Conservation (phyloP, 2,329 filamentous ascomycete species). For the Colletotrichum navitas region DNA sequence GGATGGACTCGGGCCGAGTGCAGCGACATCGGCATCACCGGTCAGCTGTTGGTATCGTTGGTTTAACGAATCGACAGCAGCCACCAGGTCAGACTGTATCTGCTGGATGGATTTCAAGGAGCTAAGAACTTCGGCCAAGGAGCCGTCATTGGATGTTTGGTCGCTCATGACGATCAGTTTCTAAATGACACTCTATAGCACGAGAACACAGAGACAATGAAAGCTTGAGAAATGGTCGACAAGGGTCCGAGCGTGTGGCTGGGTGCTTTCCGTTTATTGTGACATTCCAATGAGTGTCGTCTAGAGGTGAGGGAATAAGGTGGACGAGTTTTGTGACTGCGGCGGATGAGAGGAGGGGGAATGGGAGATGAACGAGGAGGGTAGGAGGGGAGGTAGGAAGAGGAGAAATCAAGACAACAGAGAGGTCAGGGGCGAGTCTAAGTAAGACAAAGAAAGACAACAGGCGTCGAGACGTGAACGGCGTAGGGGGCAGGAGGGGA, state of each 20-base stretch:
- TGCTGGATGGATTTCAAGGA: slow-evolving; percentile 54
- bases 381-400: neutral
- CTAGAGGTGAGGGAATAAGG: neutral
- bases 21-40: slow-evolving; percentile 20
- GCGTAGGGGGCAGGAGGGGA: neutral
- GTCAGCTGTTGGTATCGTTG: slow-evolving; percentile 44
- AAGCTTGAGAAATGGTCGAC: neutral
- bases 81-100: slow-evolving; percentile 56
- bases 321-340: neutral
- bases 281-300: neutral
- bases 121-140: slow-evolving; percentile 52
- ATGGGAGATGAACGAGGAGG: slow-evolving; percentile 1
- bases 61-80: slow-evolving; percentile 56
- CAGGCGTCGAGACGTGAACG: slow-evolving; percentile 1
- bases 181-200: slow-evolving; percentile 11
- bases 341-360: neutral
- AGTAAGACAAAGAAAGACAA: slow-evolving; percentile 15
- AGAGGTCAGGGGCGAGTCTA: slow-evolving; percentile 5
- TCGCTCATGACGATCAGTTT: slow-evolving; percentile 29
- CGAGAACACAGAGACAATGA: neutral
- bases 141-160: slow-evolving; percentile 36
- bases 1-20: slow-evolving; percentile 25
- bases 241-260: neutral
- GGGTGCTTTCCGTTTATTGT: neutral
- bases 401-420: neutral